Evolutionary conservation across 371 early-diverging fungal genomes (phyloP), one percentile per base, ranked within the genome.

Genomic region (Rhizomucor pusillus): DNA sequence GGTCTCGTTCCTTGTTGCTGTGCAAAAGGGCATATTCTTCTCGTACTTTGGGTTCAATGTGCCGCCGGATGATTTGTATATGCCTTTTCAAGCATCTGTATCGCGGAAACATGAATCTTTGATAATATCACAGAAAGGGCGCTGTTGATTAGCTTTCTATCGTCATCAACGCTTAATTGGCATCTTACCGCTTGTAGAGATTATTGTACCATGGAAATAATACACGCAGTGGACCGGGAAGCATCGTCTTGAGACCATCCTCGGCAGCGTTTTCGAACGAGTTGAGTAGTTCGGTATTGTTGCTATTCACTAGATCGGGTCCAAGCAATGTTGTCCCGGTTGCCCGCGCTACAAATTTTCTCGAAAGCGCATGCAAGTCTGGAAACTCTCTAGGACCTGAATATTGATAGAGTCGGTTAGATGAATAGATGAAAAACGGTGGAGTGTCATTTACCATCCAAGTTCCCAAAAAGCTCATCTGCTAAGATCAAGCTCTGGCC

Each of bases 151-250:
- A 9, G 43, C 33, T 22, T 41, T 41, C n/a, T 56, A n/a, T n/a
- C 43, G n/a, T 25, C 52, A 43, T 34, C n/a, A 2, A 36, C 40
- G n/a, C n/a, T n/a, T n/a, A n/a, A n/a, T n/a, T n/a, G n/a, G n/a
- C n/a, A n/a, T n/a, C n/a, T 35, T 59, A 70, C 74, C 36, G 19
- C 44, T 54, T 57, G 16, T 66, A 70, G n/a, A 57, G 19, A 18
- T 50, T 48, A 19, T 67, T 62, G 5, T 56, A 48, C n/a, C 48
- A 47, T 19, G 74, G 74, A 16, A 70, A 63, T 3, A 66, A 25
- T 1, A 55, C 56, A 29, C 53, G 50, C 0, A 56, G 43, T n/a
- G 53, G 25, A 18, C 57, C 40, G 7, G 57, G 64, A 16, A 23
- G 59, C 22, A 36, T 59, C 19, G 48, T 45, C 18, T 11, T 39